phyloP scores from a whole-genome alignment of 345 rosid genomes.

The Camelina sativa region DNA sequence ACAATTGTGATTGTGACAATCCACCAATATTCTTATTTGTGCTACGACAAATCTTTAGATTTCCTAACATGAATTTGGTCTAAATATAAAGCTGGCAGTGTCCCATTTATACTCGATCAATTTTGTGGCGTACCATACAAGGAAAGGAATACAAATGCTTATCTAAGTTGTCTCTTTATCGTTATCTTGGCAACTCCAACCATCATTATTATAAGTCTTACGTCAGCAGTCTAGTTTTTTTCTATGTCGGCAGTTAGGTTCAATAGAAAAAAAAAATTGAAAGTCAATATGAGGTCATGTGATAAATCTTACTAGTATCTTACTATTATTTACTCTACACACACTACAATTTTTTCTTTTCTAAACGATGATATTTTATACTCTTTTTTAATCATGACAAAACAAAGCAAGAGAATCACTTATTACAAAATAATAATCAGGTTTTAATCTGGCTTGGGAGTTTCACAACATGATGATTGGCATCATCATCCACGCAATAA shows the following conservation, averaged over 20 bases:
- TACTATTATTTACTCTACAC: no score
- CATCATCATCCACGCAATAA: conserved; percentile 26
- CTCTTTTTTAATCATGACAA: conserved; percentile 43
- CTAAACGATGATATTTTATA: neutral
- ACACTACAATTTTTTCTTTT: neutral
- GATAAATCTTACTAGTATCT: neutral
- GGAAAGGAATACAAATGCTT: conserved; percentile 2
- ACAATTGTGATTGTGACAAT: conserved; percentile 12
- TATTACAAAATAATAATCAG: conserved; percentile 1
- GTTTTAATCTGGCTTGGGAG: conserved; percentile 12
- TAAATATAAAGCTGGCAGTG: neutral
- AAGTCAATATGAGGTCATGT: neutral
- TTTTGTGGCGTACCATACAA: conserved; percentile 33
- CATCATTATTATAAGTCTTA: neutral
- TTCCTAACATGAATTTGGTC: neutral
- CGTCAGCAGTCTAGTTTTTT: neutral
- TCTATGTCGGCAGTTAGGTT: conserved; percentile 1
- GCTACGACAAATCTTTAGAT: conserved; percentile 5
- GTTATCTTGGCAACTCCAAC: conserved; percentile 1
- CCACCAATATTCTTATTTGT: neutral
- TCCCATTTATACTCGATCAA: conserved; percentile 2
- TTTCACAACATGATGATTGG: conserved; percentile 14
- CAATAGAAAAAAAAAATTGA: neutral
- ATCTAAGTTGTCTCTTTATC: neutral
- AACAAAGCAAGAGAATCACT: conserved; percentile 49